Evolutionary conservation across 441 rosid genomes (phyloP).

Genomic region (Geranium incanum): DNA sequence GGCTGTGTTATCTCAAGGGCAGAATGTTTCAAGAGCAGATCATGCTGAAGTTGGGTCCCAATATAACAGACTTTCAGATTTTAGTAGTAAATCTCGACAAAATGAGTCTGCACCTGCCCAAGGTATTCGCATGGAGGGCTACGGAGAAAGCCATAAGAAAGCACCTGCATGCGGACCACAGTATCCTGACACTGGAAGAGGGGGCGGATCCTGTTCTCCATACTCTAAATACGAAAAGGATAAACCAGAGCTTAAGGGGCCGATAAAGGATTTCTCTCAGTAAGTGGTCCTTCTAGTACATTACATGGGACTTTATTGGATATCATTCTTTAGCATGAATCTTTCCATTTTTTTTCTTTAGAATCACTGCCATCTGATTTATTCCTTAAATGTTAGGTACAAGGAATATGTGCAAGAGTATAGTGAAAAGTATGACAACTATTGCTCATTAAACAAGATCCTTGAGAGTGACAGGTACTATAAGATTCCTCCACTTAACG

Average conservation of each 20-base stretch:
- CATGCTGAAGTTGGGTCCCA: slow-evolving; percentile 42
- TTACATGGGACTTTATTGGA: not conserved
- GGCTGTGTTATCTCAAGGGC: slow-evolving; percentile 44
- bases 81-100: slow-evolving; percentile 33
- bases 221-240: slow-evolving; percentile 77
- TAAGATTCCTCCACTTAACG: slow-evolving; percentile 20
- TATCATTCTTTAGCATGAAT: not conserved
- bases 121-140: slow-evolving; percentile 52
- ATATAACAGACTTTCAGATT: slow-evolving; percentile 12
- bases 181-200: slow-evolving; percentile 48
- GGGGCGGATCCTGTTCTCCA: slow-evolving; percentile 38
- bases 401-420: slow-evolving; percentile 73
- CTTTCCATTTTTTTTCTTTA: not conserved
- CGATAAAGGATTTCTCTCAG: slow-evolving; percentile 69
- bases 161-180: slow-evolving; percentile 31
- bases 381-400: slow-evolving; percentile 46
- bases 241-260: slow-evolving; percentile 71
- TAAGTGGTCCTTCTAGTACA: slow-evolving; percentile 36
- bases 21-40: slow-evolving; percentile 36
- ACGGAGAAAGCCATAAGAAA: slow-evolving; percentile 64
- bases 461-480: slow-evolving; percentile 74
- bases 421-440: slow-evolving; percentile 66
- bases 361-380: not conserved
- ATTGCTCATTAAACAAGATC: slow-evolving; percentile 61
- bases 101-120: slow-evolving; percentile 37